These are phyloP conservation scores for Arxiozyma bovina DNA, from an alignment of 1,139 yeast species.

Conservation along the genomic window DNA sequence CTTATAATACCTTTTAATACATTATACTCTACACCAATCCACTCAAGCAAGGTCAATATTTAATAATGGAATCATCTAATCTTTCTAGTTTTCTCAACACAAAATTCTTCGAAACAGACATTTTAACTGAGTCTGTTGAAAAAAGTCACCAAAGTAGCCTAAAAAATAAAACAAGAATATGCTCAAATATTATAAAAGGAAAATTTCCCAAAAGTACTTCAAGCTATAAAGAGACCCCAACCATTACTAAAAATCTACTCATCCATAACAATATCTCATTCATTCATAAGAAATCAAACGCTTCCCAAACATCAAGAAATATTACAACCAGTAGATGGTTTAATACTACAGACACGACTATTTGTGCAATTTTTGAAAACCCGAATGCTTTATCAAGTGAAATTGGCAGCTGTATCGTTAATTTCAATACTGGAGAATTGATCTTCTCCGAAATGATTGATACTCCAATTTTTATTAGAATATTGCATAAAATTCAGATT, in stretches of 20 bases:
- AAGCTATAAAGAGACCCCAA: neutral
- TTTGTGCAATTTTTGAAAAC: conserved; percentile 28
- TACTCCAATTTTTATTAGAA: conserved; percentile 39
- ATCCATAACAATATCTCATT: neutral
- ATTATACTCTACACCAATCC: neutral
- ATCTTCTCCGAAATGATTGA: conserved; percentile 33
- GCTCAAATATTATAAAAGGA: neutral
- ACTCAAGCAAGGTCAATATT: neutral
- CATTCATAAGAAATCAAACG: neutral
- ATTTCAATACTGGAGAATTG: conserved; percentile 34
- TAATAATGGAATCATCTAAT: conserved; percentile 1
- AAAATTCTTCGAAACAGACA: conserved; percentile 1
- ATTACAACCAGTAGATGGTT: neutral
- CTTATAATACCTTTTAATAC: no score
- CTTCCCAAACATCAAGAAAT: neutral
- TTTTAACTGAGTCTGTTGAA: neutral
- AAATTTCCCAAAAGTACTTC: neutral
- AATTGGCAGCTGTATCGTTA: conserved; percentile 35
- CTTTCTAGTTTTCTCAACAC: conserved; percentile 4
- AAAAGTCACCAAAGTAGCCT: neutral
- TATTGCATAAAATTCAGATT: conserved; percentile 36
- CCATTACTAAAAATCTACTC: neutral
- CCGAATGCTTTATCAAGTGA: conserved; percentile 27
- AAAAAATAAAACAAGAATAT: neutral
- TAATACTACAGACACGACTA: neutral